Percentiles rank a stretch among this genome's conserved stretches.
Evolutionary conservation across 768 basidiomycete genomes (phyloP).

Genomic region (Clitopilus hobsonii): DNA sequence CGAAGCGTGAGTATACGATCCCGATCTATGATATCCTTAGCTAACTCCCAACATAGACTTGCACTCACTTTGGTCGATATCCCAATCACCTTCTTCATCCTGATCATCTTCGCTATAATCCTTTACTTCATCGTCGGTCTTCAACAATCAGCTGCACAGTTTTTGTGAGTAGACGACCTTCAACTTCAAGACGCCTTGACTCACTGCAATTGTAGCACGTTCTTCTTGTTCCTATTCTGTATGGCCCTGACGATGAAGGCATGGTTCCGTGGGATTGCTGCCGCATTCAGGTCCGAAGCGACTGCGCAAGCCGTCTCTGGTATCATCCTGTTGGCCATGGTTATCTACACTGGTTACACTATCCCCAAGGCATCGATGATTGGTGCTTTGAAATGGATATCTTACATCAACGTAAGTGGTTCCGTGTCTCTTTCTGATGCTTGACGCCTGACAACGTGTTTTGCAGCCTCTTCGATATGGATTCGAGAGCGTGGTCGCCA

Average conservation of each 20-base stretch:
- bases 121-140: conserved; percentile 62
- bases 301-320: conserved; percentile 52
- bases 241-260: conserved; percentile 67
- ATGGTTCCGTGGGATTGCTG: conserved; percentile 68
- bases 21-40: neutral
- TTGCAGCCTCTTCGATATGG: conserved; percentile 69
- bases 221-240: conserved; percentile 52
- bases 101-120: conserved; percentile 39
- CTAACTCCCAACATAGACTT: conserved; percentile 22
- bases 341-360: conserved; percentile 52
- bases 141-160: conserved; percentile 51
- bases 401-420: conserved; percentile 50
- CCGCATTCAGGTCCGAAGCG: conserved; percentile 52
- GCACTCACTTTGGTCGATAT: conserved; percentile 59
- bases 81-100: conserved; percentile 48
- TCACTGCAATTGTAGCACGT: conserved; percentile 34
- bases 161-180: conserved; percentile 46
- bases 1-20: conserved; percentile 28
- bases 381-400: conserved; percentile 65
- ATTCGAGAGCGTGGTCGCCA: conserved; percentile 72
- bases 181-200: too few species aligned
- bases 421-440: neutral
- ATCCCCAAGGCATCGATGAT: conserved; percentile 64
- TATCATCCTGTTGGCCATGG: conserved; percentile 44
- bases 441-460: conserved; percentile 15